A percentile compares a stretch with the other conserved stretches of the same genome.
These are phyloP conservation scores for Septoria linicola DNA, from an alignment of 2,329 filamentous ascomycete species.

Conservation along the genomic window DNA sequence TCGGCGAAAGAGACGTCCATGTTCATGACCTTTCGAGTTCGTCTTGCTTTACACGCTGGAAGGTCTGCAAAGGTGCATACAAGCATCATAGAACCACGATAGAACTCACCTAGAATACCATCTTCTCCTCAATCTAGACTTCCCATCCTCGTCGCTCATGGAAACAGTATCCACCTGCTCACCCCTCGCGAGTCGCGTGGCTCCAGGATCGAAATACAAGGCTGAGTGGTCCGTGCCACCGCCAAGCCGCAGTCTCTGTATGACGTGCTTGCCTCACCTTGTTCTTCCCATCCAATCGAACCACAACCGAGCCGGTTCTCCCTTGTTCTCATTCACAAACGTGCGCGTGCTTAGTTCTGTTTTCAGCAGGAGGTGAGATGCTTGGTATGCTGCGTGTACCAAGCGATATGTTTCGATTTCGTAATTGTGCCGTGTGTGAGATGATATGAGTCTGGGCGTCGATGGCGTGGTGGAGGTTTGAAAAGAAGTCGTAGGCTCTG, in stretches of 20 bases:
- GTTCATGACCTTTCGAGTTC: not conserved
- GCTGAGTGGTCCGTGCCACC: not conserved
- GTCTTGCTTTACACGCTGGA: not conserved
- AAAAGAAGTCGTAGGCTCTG: constrained; percentile 1
- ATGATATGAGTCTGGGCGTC: constrained; percentile 17
- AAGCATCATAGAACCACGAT: not conserved
- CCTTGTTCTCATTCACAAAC: not conserved
- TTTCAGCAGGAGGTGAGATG: constrained; percentile 1
- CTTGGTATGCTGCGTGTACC: not conserved
- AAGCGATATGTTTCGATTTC: constrained; percentile 13
- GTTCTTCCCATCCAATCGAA: constrained; percentile 11
- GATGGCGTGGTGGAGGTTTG: constrained; percentile 11
- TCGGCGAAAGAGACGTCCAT: not conserved
- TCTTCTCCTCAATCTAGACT: not conserved
- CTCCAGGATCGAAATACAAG: no score
- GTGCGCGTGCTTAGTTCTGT: not conserved
- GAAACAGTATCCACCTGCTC: not conserved
- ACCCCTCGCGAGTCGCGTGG: no score
- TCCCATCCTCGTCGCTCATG: not conserved
- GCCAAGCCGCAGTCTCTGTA: constrained; percentile 1
- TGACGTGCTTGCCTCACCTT: constrained; percentile 12
- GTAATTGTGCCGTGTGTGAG: constrained; percentile 14
- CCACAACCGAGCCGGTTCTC: not conserved
- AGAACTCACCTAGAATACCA: not conserved
- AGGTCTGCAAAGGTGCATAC: not conserved